Base-by-base conservation (phyloP, 129 eudicot species). In the Erigeron canadensis region DNA sequence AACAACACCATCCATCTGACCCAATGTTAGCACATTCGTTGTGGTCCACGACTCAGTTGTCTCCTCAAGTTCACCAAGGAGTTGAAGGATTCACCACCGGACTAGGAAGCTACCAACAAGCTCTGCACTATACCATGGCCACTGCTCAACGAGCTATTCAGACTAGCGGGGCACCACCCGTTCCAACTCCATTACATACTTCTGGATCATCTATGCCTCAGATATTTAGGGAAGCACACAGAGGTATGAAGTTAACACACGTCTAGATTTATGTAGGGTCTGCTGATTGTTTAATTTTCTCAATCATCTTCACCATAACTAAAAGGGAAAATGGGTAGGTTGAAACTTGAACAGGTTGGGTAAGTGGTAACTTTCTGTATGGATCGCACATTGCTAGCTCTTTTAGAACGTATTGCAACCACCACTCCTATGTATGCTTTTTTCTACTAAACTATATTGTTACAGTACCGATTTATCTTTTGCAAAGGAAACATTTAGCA, bases 91-190 rank as follows among this genome's bases (percentile, higher is more conserved):
- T 65, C 53, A 45, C 79, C 62, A 54, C 18, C 65, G 76, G 76
- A 40, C 48, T 18, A 7, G 44, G 38, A 41, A 70, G 73, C 71
- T 81, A 79, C 67, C 84, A 70, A 53, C 72, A 62, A 44, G 57
- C 77, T 23, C 83, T 54, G 3, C 71, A 64, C 28, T 51, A 69
- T 65, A 53, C 46, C 43, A 51, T 17, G 40, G 21, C 65, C 28
- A 57, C 84, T 69, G 77, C 86, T 51, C 86, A 74, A 71, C 86
- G 71, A 80, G 59, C 79, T 64, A 8, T 53, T 48, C 87, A 61
- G 44, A 12, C 69, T 68, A 67, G 85, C 75, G 34, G 71, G 81
- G 9, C 42, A 9, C 85, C 67, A 80, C 18, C 69, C 3, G 39
- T 58, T 22, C 22, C 79, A 28, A 64, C 77, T 62, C 75, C 79